Evolutionary conservation across 1,139 yeast genomes (phyloP), one percentile per base, ranked within the genome.

Genomic region (Debaryomyces nepalensis): DNA sequence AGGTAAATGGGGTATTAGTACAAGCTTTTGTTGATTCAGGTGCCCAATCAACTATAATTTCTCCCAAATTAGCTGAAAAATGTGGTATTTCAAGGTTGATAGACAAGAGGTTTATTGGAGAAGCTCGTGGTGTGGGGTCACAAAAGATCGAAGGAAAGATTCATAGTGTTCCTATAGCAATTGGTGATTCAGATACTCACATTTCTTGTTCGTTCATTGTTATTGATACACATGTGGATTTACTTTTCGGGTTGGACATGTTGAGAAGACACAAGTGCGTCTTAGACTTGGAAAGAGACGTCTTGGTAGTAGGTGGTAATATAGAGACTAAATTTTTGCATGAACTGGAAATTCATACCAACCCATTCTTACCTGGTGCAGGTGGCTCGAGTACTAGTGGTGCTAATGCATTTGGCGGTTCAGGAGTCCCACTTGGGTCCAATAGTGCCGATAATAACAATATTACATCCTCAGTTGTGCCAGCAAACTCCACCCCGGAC

Each of bases 11-110:
- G 0, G 75, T 77, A 38, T 81, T 83, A 18, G 87, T 90, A 6
- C 88, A 88, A 60, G 98, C 98, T 0, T 88, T 93, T 69, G 96
- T 93, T 8, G 99, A 93, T 60, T 82, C 97, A 0, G 99, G 99
- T 2, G 99, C 99, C 0, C 97, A 90, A 61, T 74, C 82, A 32
- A 90, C 99, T 0, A 84, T 91, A 39, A 85, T 74, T n/a, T 82
- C 90, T 15, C 87, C 96, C 1, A 66, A 70, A 33, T 72, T 93
- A 51, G 97, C 96, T 0, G 86, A 84, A 49, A 69, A 72, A 44
- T 81, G 93, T 42, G 87, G 88, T 0, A 67, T 93, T 33, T 68
- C 82, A 18, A 80, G 86, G 51, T 68, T 90, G 42, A 81, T 93
- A n/a, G 99, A 93, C 59, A 81, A 68, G 46, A 72, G 97, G 48